Evolutionary conservation across 1,284 basidiomycete species (phyloP).

Genomic region (Schizophyllum commune): DNA sequence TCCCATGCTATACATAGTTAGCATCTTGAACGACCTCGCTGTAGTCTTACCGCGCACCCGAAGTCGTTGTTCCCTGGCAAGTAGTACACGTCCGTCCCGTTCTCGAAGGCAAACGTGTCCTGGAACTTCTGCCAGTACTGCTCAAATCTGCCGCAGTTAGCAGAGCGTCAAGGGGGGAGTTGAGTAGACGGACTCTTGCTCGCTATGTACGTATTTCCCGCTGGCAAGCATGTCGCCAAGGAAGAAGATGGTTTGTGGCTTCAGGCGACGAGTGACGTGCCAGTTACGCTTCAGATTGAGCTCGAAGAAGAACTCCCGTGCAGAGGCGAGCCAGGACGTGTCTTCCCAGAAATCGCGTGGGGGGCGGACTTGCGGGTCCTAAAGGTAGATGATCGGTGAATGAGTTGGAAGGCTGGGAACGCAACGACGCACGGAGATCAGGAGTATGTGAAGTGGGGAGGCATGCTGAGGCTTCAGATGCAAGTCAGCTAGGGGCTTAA

Average conservation of each 20-base stretch:
- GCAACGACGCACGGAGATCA: constrained; percentile 38
- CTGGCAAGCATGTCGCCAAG: constrained; percentile 75
- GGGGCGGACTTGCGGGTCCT: constrained; percentile 70
- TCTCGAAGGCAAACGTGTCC: constrained; percentile 46
- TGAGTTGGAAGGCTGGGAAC: not conserved
- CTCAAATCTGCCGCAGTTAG: constrained; percentile 44
- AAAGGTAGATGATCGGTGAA: not conserved
- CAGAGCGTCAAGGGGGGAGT: constrained; percentile 4
- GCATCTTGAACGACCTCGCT: constrained; percentile 6
- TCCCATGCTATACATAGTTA: constrained; percentile 39
- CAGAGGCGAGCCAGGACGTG: constrained; percentile 28
- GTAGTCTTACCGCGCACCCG: constrained; percentile 36
- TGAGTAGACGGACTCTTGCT: constrained; percentile 50
- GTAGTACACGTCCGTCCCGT: constrained; percentile 45
- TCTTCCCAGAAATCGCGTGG: constrained; percentile 34
- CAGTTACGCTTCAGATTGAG: constrained; percentile 71
- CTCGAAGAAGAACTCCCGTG: constrained; percentile 53
- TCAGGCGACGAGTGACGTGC: constrained; percentile 52
- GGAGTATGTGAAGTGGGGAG: constrained; percentile 46
- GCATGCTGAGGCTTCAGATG: constrained; percentile 11
- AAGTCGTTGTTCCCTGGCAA: constrained; percentile 87
- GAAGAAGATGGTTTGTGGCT: constrained; percentile 70
- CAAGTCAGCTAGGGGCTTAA: not conserved
- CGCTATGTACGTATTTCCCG: constrained; percentile 51
- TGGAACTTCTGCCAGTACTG: constrained; percentile 54